Percentiles rank a stretch among this genome's conserved stretches.
These are phyloP conservation scores for Trametes gibbosa DNA, from an alignment of 768 basidiomycete genomes.

Conservation along the genomic window DNA sequence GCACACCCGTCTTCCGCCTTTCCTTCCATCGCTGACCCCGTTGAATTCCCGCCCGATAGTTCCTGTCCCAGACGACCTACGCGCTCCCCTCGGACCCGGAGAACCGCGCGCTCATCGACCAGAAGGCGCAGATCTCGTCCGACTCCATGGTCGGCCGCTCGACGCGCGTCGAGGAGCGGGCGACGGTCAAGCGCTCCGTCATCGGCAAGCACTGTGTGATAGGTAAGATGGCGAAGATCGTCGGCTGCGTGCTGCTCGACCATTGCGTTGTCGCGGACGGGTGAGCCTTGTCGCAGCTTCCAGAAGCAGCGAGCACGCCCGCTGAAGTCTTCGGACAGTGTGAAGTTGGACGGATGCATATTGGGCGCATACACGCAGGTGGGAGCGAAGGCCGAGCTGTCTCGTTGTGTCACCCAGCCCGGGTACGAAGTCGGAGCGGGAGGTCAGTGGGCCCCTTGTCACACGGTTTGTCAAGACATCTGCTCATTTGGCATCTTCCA, in stretches of 20 bases:
- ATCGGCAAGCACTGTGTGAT: conserved; percentile 52
- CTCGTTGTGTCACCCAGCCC: conserved; percentile 69
- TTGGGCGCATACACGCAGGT: conserved; percentile 73
- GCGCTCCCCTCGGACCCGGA: conserved; percentile 57
- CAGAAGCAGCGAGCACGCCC: too few species aligned
- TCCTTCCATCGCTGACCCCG: neutral
- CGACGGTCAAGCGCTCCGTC: conserved; percentile 64
- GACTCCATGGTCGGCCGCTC: conserved; percentile 84
- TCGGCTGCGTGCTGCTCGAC: conserved; percentile 81
- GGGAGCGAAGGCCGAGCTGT: conserved; percentile 65
- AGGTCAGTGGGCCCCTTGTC: too few species aligned
- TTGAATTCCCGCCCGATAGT: conserved; percentile 33
- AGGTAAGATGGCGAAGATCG: conserved; percentile 72
- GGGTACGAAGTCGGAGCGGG: conserved; percentile 70
- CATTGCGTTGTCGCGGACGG: conserved; percentile 88
- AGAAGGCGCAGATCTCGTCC: conserved; percentile 77
- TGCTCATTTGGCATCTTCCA: conserved; percentile 28
- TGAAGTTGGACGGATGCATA: conserved; percentile 74
- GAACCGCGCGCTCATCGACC: conserved; percentile 68
- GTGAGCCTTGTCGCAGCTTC: conserved; percentile 41
- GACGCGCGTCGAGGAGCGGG: conserved; percentile 76
- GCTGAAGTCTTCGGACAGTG: conserved; percentile 38
- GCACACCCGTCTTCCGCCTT: neutral
- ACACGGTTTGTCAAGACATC: neutral
- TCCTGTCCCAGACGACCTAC: conserved; percentile 51